Evolutionary conservation across 2,329 filamentous ascomycete genomes (phyloP), one percentile per base, ranked within the genome.

Genomic region (Lomentospora prolificans): DNA sequence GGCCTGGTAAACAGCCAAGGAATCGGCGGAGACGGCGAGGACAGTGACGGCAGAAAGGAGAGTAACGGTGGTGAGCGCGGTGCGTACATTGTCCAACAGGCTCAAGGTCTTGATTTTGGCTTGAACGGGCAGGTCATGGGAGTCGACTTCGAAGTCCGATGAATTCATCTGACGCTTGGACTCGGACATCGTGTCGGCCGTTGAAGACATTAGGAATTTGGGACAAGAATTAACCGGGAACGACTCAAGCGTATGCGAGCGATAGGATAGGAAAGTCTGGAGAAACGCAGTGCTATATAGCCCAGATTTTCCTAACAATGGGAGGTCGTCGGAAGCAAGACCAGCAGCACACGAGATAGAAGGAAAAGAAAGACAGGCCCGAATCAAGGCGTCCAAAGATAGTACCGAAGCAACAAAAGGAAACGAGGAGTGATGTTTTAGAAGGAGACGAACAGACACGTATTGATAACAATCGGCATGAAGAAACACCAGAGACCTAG

Each of bases 11-110:
- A 80, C 75, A 28, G 72, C 66, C 44, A 84, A 67, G 4, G 78
- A 72, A 63, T 84, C 73, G 60, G 72, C 78, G 3, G 80, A 74
- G 9, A 81, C 72, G 25, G 76, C 80, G 6, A 85, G 67, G 53
- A 81, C 72, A 17, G 72, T 74, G 60, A 84, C 63, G 56, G 75
- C 75, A 55, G 75, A 73, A 17, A 76, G 70, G 17, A 84, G 68
- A 27, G 75, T 74, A 30, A 85, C 64, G 4, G 67, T 63, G 0
- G 75, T 81, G 57, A 81, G 66, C 51, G 70, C 76, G 3, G 77
- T 61, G 12, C 76, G 72, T 50, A 70, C 69, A 50, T 66, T 69
- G 58, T 81, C 73, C 57, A 77, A 60, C 25, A 72, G 59, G 53
- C 67, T 68, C 53, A 76, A 63, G 36, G 68, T 61, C 53, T 70